phyloP scores from a whole-genome alignment of 2,329 filamentous ascomycete species.

The Massarina eburnea region DNA sequence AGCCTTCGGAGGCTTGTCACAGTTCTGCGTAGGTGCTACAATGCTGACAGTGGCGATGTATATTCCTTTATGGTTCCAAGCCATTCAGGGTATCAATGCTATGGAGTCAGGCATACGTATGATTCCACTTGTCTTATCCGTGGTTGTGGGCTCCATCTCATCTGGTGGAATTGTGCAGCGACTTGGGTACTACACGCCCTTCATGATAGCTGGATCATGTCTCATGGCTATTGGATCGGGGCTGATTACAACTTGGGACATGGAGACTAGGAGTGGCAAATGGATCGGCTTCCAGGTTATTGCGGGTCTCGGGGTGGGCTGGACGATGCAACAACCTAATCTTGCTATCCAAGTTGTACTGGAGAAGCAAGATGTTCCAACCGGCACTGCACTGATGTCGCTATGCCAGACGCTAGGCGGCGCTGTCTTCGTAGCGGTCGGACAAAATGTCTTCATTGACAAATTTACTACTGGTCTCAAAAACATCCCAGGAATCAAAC shows the following conservation, averaged over 20 bases:
- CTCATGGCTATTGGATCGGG: conserved; percentile 49
- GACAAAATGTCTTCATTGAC: conserved; percentile 51
- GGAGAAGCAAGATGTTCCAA: conserved; percentile 43
- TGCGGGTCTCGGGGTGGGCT: conserved; percentile 43
- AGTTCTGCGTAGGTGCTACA: conserved; percentile 44
- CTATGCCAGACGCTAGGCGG: conserved; percentile 50
- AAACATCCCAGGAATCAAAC: conserved; percentile 41
- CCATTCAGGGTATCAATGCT: conserved; percentile 47
- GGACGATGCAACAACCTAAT: conserved; percentile 49
- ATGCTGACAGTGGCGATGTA: conserved; percentile 45
- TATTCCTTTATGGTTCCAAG: conserved; percentile 51
- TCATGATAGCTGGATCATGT: conserved; percentile 46
- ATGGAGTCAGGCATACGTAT: conserved; percentile 49
- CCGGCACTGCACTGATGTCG: conserved; percentile 49
- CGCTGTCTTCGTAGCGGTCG: conserved; percentile 49
- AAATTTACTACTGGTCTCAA: conserved; percentile 42
- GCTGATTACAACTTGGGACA: conserved; percentile 45
- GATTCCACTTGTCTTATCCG: conserved; percentile 48
- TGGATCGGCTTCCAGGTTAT: conserved; percentile 38
- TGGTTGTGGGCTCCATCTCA: conserved; percentile 46
- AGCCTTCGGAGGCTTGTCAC: conserved; percentile 41
- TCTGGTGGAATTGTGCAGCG: conserved; percentile 43
- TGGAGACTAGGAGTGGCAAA: conserved; percentile 30
- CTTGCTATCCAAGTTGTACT: conserved; percentile 49
- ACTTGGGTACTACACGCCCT: conserved; percentile 52